Evolutionary conservation across 495 filamentous ascomycete species (phyloP), one percentile per base, ranked within the genome.

Genomic region (Aspergillus homomorphus): DNA sequence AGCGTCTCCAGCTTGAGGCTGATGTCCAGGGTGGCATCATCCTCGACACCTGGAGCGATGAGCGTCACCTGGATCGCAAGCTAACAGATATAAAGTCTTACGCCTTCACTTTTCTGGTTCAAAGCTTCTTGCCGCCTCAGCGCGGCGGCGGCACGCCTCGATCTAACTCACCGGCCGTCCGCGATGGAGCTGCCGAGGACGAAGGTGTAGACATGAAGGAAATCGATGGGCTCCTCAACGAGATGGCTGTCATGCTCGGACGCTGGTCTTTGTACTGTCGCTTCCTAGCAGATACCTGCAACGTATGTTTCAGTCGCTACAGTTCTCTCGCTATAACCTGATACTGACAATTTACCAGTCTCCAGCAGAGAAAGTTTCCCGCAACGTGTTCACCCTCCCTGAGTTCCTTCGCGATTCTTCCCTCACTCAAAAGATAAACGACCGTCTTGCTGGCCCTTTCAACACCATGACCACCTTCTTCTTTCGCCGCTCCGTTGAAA

Each of bases 11-110:
- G 72, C 80, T 92, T 43, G 94, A 98, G 73, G 92, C 90, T 9
- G 94, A 98, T 73, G 87, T 96, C 26, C 95, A 98, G 75, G 94
- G 94, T n/a, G 95, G 94, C 56, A 96, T 98, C 61, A 84, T 98
- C 41, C 73, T 98, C 24, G 94, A 98, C 71, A 94, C 92, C 20
- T 98, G 92, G 90, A 83, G 85, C 51, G 94, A 98, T 62, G 94
- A 98, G 67, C 82, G 90, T 48, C 82, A 78, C 42, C 83, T 98
- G 23, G 89, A 91, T 66, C 81, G 92, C 62, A 89, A 87, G 64
- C 77, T 98, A 62, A 97, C 89, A 10, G 94, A 98, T 67, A 88
- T 96, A 67, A 96, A 90, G 74, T 94, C 90, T 21, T 98, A 98
- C 71, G 93, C 94, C 8, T 98, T 96, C 68, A 94, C 91, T 0